Evolutionary conservation across 1,284 basidiomycete genomes (phyloP), one percentile per base, ranked within the genome.

Genomic region (Cryptococcus sp.): DNA sequence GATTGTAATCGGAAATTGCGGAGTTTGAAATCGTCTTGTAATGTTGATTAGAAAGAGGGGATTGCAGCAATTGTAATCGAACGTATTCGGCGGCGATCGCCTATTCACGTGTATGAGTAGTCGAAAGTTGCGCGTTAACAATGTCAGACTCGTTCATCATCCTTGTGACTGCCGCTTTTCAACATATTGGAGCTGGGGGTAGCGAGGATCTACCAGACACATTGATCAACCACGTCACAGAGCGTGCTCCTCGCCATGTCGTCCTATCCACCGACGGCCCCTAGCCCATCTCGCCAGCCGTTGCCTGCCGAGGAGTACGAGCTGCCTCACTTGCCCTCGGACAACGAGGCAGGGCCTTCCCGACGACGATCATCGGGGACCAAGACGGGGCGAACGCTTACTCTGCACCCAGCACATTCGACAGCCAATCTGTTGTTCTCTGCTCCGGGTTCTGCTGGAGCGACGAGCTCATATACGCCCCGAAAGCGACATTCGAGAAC

Each of bases 291-390:
- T 53, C 56, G 13, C 43, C 48, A 17, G 50, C 55, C 10, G n/a
- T 16, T 58, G 25, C 54, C 66, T 23, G 72, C 56, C 6, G 73
- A 73, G 43, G 71, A 70, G 47, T 75, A 65, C 55, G 73, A 73
- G 59, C 65, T 75, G 11, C 55, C 63, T 13, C n/a, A 45, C 47
- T 15, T 54, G 23, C 7, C 51, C 29, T 17, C 15, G 23, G 53
- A 50, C 22, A n/a, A 45, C 38, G 58, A 60, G 46, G 53, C 66
- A 17, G 59, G 61, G 39, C 60, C 62, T 5, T 66, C 66, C 3
- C 44, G 55, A 44, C 57, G 41, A 8, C 63, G 63, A 15, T 46
- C 34, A 23, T 46, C 55, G 3, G 46, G 49, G 20, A 25, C 40
- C 11, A 26, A 25, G 41, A 41, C 59, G 16, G 46, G 41, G 43